A percentile compares a stretch with the other conserved stretches of the same genome.
phyloP scores from a whole-genome alignment of 2,329 filamentous ascomycete genomes.

The Clonostachys rosea region DNA sequence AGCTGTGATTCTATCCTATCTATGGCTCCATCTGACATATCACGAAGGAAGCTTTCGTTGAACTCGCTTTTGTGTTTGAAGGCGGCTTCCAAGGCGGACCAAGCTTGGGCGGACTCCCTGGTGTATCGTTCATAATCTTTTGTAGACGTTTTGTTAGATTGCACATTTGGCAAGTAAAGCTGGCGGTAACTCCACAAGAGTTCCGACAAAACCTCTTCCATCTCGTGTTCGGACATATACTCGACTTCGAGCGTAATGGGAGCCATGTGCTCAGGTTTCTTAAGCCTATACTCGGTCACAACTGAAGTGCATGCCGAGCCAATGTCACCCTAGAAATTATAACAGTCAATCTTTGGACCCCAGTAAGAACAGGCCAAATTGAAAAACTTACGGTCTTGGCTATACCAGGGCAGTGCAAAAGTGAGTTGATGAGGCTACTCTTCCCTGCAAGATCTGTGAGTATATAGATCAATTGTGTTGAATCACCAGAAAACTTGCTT shows the following conservation, averaged over 20 bases:
- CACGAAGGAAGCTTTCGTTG: conserved; percentile 9
- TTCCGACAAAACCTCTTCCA: conserved; percentile 19
- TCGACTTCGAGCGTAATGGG: conserved; percentile 23
- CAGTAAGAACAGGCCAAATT: neutral
- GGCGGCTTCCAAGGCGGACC: conserved; percentile 28
- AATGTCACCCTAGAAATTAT: conserved; percentile 14
- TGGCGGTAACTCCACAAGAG: conserved; percentile 23
- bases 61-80: conserved; percentile 19
- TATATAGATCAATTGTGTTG: neutral
- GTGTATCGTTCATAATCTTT: conserved; percentile 16
- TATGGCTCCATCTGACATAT: conserved; percentile 17
- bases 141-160: conserved; percentile 9
- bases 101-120: conserved; percentile 29
- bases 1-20: conserved; percentile 14
- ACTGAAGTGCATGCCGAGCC: conserved; percentile 25
- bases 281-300: conserved; percentile 25
- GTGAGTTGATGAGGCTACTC: conserved; percentile 26
- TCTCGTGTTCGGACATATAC: conserved; percentile 14
- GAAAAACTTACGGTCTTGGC: conserved; percentile 10
- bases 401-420: conserved; percentile 21
- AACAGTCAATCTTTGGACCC: neutral
- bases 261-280: conserved; percentile 9
- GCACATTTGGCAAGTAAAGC: conserved; percentile 14
- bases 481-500: conserved; percentile 1
- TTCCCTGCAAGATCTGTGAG: conserved; percentile 8